These are phyloP conservation scores for Cryptococcus jaspeensis DNA, from an alignment of 1,284 basidiomycete genomes.

Conservation along the genomic window DNA sequence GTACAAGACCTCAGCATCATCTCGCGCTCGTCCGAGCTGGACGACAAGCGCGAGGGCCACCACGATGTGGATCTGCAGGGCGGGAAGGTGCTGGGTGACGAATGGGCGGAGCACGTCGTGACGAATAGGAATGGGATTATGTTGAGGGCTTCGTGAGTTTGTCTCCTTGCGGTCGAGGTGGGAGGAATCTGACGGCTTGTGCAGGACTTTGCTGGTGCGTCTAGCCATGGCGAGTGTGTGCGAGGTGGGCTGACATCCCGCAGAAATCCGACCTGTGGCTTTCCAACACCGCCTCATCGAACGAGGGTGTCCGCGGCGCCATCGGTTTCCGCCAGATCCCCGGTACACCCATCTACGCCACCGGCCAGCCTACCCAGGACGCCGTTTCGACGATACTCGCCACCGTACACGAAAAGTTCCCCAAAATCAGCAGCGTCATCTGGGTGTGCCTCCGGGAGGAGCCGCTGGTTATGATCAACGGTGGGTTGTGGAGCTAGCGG, in stretches of 20 bases:
- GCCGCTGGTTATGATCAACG: constrained; percentile 82
- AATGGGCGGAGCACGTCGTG: constrained; percentile 90
- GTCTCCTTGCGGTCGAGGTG: background rate
- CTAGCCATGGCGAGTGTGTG: background rate
- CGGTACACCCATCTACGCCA: constrained; percentile 79
- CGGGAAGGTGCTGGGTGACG: constrained; percentile 83
- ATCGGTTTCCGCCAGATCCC: constrained; percentile 91
- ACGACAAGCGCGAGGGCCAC: constrained; percentile 18
- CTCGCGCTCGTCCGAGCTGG: constrained; percentile 43
- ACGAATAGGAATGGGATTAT: constrained; percentile 93
- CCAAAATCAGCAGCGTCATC: constrained; percentile 64
- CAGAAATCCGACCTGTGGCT: constrained; percentile 88
- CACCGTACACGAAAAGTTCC: constrained; percentile 65
- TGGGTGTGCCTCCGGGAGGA: constrained; percentile 96
- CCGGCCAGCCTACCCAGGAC: constrained; percentile 83
- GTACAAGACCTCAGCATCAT: constrained; percentile 72
- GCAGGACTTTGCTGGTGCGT: constrained; percentile 65
- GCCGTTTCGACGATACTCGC: constrained; percentile 82
- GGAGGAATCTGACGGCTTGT: background rate
- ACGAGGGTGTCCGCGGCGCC: constrained; percentile 77
- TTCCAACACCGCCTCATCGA: constrained; percentile 62
- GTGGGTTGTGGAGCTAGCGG: constrained; percentile 20
- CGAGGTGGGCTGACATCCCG: background rate
- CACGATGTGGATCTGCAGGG: constrained; percentile 71
- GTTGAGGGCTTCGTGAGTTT: constrained; percentile 71